Evolutionary conservation across 1,284 basidiomycete genomes (phyloP), one percentile per base, ranked within the genome.

Genomic region (Trichosporon coremiiforme): DNA sequence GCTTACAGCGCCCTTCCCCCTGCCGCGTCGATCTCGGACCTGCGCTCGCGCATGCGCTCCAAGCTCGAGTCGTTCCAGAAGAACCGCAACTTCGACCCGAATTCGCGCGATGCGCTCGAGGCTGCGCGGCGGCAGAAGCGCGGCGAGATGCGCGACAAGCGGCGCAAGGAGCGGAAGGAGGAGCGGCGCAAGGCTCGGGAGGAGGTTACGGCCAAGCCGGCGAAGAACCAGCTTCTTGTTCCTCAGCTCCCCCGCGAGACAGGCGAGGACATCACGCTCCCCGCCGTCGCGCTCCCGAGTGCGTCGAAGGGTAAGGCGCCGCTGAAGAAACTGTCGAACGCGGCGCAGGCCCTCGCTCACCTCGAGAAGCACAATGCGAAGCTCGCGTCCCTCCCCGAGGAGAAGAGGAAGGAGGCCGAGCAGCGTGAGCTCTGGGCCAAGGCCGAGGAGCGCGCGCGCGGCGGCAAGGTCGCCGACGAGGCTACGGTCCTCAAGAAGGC

Each of bases 381-480:
- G 76, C 84, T 95, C 0, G 88, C 90, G 0, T 78, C 86, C 0
- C 78, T 95, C 75, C 89, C 92, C 0, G 90, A 90, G 66, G 92
- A 93, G 62, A 91, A 92, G 80, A 88, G 92, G 22, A 90, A 91
- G 76, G 86, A 86, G 65, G 87, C 89, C 6, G 89, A 91, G 79
- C 93, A 94, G 79, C 86, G 87, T 70, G 90, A 94, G 70, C 88
- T 89, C 75, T 96, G 94, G 92, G 88, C 89, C 67, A 95, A 94
- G 83, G 93, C 94, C 0, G 89, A 90, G 77, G 89, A 92, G 53
- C 86, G 92, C 64, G 86, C 95, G 71, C 90, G 91, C 64, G 95
- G 94, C 4, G 89, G 90, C 57, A 97, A 96, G 83, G 89, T 97
- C 36, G 88, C 88, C 65, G 94, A 97, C 77, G 91, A 94, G 75